Conservation (phyloP, 495 filamentous ascomycete species). For the Penicillium manginii region DNA sequence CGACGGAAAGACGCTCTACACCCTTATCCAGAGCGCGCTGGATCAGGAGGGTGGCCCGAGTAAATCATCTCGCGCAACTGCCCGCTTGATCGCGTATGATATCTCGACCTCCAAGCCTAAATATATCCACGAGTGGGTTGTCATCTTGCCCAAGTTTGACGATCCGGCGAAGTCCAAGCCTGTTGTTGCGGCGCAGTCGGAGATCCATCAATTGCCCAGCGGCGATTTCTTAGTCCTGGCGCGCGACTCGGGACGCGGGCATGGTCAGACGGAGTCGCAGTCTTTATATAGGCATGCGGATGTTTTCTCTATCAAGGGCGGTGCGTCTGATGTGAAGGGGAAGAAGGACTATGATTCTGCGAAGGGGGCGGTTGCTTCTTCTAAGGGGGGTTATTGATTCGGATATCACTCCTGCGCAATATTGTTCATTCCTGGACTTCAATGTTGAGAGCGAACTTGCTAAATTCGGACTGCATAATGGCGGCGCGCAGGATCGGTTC, state of each 20-base stretch:
- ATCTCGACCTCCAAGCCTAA: conserved; percentile 41
- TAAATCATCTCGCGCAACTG: conserved; percentile 56
- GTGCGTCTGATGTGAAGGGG: conserved; percentile 67
- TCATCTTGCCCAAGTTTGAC: conserved; percentile 64
- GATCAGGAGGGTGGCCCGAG: conserved; percentile 67
- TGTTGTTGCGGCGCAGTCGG: conserved; percentile 69
- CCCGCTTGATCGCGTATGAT: conserved; percentile 68
- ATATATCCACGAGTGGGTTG: conserved; percentile 68
- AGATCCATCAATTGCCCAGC: conserved; percentile 68
- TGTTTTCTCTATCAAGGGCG: conserved; percentile 64
- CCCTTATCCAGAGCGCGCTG: conserved; percentile 69
- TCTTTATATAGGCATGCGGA: conserved; percentile 75
- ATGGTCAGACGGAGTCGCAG: conserved; percentile 53
- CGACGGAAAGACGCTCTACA: conserved; percentile 68
- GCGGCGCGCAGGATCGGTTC: conserved; percentile 55
- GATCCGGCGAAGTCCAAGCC: conserved; percentile 41
- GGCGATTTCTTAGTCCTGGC: conserved; percentile 71
- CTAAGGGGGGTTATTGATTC: conserved; percentile 60
- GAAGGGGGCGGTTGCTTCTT: conserved; percentile 54
- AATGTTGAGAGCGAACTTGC: conserved; percentile 71
- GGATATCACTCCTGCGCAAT: conserved; percentile 62
- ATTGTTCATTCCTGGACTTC: conserved; percentile 74
- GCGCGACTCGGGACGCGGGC: conserved; percentile 66
- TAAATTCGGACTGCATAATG: conserved; percentile 72
- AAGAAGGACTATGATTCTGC: conserved; percentile 52